Percentiles rank a stretch among this genome's conserved stretches.
Evolutionary conservation across 768 basidiomycete species (phyloP).

Genomic region (Tricholoma sp.): DNA sequence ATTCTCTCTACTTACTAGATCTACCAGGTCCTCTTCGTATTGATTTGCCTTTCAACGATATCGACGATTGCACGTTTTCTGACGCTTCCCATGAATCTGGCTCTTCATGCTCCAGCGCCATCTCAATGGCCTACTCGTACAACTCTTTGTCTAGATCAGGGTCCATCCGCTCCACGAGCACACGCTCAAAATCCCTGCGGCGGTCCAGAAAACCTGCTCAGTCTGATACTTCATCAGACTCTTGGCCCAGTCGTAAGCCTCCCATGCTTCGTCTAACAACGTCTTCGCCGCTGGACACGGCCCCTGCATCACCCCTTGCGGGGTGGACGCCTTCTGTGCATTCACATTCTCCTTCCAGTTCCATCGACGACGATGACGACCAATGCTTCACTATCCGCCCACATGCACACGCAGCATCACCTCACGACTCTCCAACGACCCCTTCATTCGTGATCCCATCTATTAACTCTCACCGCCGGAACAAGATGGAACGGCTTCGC

Average conservation of each 20-base stretch:
- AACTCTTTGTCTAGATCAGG: constrained; percentile 8
- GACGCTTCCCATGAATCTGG: constrained; percentile 14
- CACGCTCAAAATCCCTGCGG: constrained; percentile 1
- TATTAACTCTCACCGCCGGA: constrained; percentile 34
- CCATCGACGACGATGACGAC: constrained; percentile 1
- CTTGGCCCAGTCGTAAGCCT: constrained; percentile 7
- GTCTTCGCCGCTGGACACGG: constrained; percentile 21
- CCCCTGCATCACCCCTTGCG: constrained; percentile 22
- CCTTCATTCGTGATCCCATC: constrained; percentile 39
- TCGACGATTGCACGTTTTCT: constrained; percentile 4
- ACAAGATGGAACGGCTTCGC: constrained; percentile 61
- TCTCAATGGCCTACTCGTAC: constrained; percentile 1
- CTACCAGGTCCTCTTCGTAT: constrained; percentile 18
- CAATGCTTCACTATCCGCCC: constrained; percentile 17
- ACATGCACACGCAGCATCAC: constrained; percentile 13
- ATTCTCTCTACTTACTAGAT: background rate
- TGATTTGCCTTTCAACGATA: constrained; percentile 10
- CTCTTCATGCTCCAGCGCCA: constrained; percentile 16
- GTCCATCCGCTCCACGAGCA: constrained; percentile 16
- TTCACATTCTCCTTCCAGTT: background rate
- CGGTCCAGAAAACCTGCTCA: constrained; percentile 16
- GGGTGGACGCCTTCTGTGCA: constrained; percentile 11
- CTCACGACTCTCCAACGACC: constrained; percentile 21
- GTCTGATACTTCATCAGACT: constrained; percentile 5
- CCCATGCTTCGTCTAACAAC: constrained; percentile 18